phyloP scores from a whole-genome alignment of 1,139 yeast genomes.

The Pichia norvegensis region DNA sequence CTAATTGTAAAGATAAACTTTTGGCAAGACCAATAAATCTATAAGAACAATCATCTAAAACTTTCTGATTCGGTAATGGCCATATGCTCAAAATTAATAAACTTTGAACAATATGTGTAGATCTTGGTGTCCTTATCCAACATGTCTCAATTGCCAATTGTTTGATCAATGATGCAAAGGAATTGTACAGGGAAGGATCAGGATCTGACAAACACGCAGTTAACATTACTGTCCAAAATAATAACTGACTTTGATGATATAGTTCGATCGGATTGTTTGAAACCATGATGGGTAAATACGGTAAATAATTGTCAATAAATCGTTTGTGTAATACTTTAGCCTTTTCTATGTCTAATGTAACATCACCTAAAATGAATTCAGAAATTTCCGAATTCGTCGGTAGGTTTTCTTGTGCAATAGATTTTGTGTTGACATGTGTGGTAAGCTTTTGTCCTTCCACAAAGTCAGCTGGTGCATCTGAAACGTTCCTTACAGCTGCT shows the following conservation, averaged over 20 bases:
- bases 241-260: slow-evolving; percentile 71
- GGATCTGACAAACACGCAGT: slow-evolving; percentile 85
- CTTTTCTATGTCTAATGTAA: slow-evolving; percentile 52
- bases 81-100: slow-evolving; percentile 72
- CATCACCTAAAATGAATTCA: slow-evolving; percentile 70
- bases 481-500: slow-evolving; percentile 15
- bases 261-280: slow-evolving; percentile 68
- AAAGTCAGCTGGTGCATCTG: slow-evolving; percentile 19
- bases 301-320: slow-evolving; percentile 61
- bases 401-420: slow-evolving; percentile 14
- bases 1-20: slow-evolving; percentile 75
- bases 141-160: slow-evolving; percentile 88
- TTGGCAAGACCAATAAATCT: slow-evolving; percentile 85
- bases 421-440: slow-evolving; percentile 14
- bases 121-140: slow-evolving; percentile 89
- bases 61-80: slow-evolving; percentile 93
- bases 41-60: slow-evolving; percentile 85
- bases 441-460: slow-evolving; percentile 10
- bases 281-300: slow-evolving; percentile 71
- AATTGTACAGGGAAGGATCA: slow-evolving; percentile 72
- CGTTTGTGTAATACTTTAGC: slow-evolving; percentile 67
- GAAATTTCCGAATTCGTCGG: slow-evolving; percentile 27
- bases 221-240: slow-evolving; percentile 86
- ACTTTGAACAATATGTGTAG: slow-evolving; percentile 90
- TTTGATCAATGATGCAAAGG: slow-evolving; percentile 69